phyloP scores from a whole-genome alignment of 2,329 filamentous ascomycete genomes.

The Akanthomyces muscarius region DNA sequence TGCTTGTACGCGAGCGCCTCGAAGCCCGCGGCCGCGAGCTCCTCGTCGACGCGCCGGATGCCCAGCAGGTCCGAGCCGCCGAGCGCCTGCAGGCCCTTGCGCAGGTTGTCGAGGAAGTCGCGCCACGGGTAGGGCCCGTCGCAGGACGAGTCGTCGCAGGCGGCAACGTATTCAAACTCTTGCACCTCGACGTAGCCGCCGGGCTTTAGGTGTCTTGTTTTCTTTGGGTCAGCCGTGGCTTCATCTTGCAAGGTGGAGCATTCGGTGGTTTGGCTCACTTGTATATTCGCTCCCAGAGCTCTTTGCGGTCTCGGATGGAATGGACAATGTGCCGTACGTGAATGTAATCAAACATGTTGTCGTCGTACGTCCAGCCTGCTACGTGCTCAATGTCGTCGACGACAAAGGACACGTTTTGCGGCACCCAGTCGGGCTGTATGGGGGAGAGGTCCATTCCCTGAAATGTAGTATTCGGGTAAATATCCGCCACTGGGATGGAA shows the following conservation, averaged over 20 bases:
- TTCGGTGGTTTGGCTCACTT: constrained; percentile 30
- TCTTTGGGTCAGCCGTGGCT: not conserved
- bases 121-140: constrained; percentile 43
- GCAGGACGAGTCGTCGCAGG: constrained; percentile 44
- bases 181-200: constrained; percentile 49
- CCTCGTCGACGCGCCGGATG: constrained; percentile 32
- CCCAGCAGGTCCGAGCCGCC: constrained; percentile 43
- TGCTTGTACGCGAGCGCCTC: constrained; percentile 35
- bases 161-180: constrained; percentile 40
- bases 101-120: constrained; percentile 41
- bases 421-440: constrained; percentile 49
- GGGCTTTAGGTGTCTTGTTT: constrained; percentile 44
- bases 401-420: constrained; percentile 48
- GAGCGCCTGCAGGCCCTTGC: constrained; percentile 37
- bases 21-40: constrained; percentile 41
- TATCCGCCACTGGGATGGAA: constrained; percentile 41
- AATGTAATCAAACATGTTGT: constrained; percentile 45
- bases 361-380: constrained; percentile 45
- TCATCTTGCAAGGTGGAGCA: not conserved
- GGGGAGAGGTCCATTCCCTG: constrained; percentile 49
- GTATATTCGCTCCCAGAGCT: constrained; percentile 41
- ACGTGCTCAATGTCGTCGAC: constrained; percentile 50
- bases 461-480: constrained; percentile 40
- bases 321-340: constrained; percentile 46
- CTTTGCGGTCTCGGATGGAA: constrained; percentile 39